Evolutionary conservation across 345 rosid species (phyloP).

Genomic region (Bruguiera sexangula): DNA sequence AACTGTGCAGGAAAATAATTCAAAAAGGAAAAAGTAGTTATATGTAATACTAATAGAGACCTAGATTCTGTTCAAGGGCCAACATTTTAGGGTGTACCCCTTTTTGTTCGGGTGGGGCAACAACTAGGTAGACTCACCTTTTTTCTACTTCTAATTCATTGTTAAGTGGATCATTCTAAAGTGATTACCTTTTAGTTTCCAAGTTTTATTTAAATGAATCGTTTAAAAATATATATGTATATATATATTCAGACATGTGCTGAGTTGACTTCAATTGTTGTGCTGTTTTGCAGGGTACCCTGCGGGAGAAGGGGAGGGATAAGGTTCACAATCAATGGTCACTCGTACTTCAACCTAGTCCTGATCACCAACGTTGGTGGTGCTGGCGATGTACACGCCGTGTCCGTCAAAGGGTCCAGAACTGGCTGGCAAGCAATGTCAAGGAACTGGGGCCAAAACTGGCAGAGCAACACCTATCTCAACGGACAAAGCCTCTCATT

Average conservation of each 20-base stretch:
- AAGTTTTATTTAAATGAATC: no score
- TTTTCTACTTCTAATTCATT: no score
- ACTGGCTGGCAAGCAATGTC: conserved; percentile 33
- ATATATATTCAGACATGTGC: no score
- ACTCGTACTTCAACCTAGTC: conserved; percentile 29
- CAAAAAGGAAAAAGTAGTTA: no score
- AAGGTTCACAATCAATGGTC: conserved; percentile 28
- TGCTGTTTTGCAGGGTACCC: conserved; percentile 18
- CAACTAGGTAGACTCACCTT: no score
- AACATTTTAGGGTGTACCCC: no score
- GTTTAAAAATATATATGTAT: no score
- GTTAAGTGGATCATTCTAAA: not conserved
- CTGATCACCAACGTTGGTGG: conserved; percentile 31
- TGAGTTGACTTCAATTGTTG: not conserved
- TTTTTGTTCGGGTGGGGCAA: no score
- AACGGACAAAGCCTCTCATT: conserved; percentile 28
- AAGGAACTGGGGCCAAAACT: conserved; percentile 33
- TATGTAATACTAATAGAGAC: no score
- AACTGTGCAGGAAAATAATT: no score
- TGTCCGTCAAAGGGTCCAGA: conserved; percentile 27
- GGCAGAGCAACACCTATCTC: conserved; percentile 30
- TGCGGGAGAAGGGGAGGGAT: conserved; percentile 30
- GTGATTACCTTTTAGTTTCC: no score
- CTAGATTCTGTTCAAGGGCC: no score
- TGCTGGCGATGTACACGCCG: conserved; percentile 28